Percentiles rank a stretch among this genome's conserved stretches.
These are phyloP conservation scores for Hanseniaspora vineae DNA, from an alignment of 805 yeast species.

Conservation along the genomic window DNA sequence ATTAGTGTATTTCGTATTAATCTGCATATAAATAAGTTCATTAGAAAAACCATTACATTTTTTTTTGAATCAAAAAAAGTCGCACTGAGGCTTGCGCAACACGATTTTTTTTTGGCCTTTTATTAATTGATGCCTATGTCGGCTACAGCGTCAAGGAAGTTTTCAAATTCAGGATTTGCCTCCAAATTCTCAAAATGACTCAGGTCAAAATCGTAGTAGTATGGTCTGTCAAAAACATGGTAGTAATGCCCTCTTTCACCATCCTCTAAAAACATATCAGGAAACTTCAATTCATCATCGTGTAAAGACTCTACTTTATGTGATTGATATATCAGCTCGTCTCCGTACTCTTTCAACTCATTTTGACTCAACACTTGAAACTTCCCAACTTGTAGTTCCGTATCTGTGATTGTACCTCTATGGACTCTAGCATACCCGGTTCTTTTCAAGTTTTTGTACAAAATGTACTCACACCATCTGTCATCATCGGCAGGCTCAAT, in stretches of 20 bases:
- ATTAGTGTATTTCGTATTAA: neutral
- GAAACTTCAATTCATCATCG: slow-evolving; percentile 51
- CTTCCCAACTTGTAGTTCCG: slow-evolving; percentile 92
- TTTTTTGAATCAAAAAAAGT: too few species aligned
- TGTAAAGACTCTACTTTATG: slow-evolving; percentile 26
- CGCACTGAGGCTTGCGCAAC: too few species aligned
- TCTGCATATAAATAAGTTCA: too few species aligned
- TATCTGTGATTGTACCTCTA: slow-evolving; percentile 89
- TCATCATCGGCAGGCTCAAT: slow-evolving; percentile 91
- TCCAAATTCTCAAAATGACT: neutral
- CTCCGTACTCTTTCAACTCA: slow-evolving; percentile 19
- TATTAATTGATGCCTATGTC: neutral
- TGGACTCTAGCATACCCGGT: slow-evolving; percentile 90
- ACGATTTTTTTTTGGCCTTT: too few species aligned
- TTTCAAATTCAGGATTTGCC: neutral
- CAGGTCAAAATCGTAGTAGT: slow-evolving; percentile 39
- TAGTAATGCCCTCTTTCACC: slow-evolving; percentile 90
- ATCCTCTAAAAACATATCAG: slow-evolving; percentile 65
- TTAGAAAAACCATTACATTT: too few species aligned
- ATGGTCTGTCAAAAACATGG: slow-evolving; percentile 92
- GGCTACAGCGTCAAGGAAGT: neutral
- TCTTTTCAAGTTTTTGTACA: slow-evolving; percentile 76
- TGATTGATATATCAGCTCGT: slow-evolving; percentile 37
- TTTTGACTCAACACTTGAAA: slow-evolving; percentile 43
- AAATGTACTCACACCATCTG: slow-evolving; percentile 95